Evolutionary conservation across 768 basidiomycete species (phyloP), one percentile per base, ranked within the genome.

Genomic region (Pulveroboletus sp.): DNA sequence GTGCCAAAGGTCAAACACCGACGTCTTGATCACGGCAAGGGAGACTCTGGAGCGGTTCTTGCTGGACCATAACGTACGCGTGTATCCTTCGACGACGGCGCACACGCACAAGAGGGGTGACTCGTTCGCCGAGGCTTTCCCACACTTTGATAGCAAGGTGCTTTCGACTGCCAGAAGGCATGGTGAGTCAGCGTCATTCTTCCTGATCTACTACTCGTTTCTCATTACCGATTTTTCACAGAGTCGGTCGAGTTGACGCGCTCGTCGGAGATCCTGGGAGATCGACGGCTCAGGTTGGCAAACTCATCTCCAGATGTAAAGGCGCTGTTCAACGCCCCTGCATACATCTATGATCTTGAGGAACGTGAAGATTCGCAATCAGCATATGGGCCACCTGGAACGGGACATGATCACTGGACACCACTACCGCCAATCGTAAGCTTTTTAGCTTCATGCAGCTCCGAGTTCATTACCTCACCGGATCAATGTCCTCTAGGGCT

Each of bases 241-340:
- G 89, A 88, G 71, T 88, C 84, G 29, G 86, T 86, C 62, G 87
- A 85, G 58, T 73, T 89, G 67, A 81, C 82, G 19, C 80, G 88
- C 38, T 71, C 61, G 44, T 63, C 72, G n/a, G 78, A 77, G 59
- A 81, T 89, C 56, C 73, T 83, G 63, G 80, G 81, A 45, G 83
- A 86, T 71, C 75, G 86, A 57, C 76, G 88, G 54, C 71, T 94
- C 46, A 80, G 93, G 42, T 73, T 93, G 51, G 89, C 92, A 10
- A 89, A 83, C 57, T 93, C 93, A 5, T 92, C 93, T 5, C 91
- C 92, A 3, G 92, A 96, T 56, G 94, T 98, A 49, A 96, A 95
- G 68, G 93, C 94, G 0, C 65, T 98, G 59, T 96, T 98, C 73
- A 89, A 93, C 62, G 82, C 86, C 1, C 86, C 89, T 19, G 77